phyloP scores from a whole-genome alignment of 2,329 filamentous ascomycete species.

The Ophiognomonia clavigignenti-juglandacearum region DNA sequence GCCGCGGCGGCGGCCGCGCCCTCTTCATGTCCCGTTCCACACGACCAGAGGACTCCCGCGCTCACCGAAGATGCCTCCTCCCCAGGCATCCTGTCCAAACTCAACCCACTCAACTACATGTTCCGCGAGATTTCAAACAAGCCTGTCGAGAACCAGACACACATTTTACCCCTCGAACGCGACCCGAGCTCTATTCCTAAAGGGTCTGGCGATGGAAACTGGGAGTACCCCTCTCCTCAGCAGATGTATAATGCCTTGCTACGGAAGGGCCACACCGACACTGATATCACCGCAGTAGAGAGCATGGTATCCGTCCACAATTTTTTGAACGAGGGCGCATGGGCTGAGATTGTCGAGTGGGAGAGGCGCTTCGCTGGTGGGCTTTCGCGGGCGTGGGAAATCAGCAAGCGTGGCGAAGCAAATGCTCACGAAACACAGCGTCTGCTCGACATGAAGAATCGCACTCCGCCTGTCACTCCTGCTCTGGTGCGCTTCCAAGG shows the following conservation, averaged over 20 bases:
- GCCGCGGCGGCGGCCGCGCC: conserved; percentile 25
- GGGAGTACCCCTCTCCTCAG: conserved; percentile 97
- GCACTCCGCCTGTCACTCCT: conserved; percentile 49
- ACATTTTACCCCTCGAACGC: conserved; percentile 71
- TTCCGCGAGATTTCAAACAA: conserved; percentile 80
- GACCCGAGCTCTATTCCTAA: conserved; percentile 90
- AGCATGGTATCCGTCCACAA: conserved; percentile 98
- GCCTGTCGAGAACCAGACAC: conserved; percentile 66
- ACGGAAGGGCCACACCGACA: conserved; percentile 93
- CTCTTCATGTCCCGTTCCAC: conserved; percentile 42
- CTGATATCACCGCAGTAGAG: conserved; percentile 87
- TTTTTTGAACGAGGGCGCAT: conserved; percentile 95
- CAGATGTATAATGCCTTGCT: conserved; percentile 99
- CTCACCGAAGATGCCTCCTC: conserved; percentile 34
- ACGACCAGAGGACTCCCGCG: conserved; percentile 23
- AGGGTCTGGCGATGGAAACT: conserved; percentile 71
- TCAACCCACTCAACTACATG: conserved; percentile 88
- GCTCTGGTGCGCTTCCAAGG: conserved; percentile 84
- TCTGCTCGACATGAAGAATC: conserved; percentile 39
- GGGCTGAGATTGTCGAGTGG: conserved; percentile 92
- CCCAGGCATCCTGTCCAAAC: conserved; percentile 41
- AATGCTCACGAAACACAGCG: conserved; percentile 37
- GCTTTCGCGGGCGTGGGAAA: conserved; percentile 64
- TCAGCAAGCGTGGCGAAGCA: conserved; percentile 70
- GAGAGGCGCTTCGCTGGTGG: conserved; percentile 80